Conservation (phyloP, 2,329 filamentous ascomycete species). For the Fonsecaea multimorphosa region DNA sequence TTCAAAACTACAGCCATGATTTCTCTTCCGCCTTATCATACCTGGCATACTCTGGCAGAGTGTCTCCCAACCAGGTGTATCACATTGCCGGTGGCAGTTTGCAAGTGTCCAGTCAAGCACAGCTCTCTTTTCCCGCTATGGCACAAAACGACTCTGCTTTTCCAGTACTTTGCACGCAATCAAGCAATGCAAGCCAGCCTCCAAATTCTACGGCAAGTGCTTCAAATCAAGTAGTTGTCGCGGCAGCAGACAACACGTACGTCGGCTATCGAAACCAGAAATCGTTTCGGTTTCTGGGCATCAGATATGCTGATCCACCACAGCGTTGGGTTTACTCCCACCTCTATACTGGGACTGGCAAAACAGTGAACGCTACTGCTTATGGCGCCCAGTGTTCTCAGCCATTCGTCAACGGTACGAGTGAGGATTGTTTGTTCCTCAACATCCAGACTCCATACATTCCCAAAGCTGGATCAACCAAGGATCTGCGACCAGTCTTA, state of each 20-base stretch:
- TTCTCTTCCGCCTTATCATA: conserved; percentile 56
- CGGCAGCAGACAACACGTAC: conserved; percentile 54
- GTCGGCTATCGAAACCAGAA: conserved; percentile 61
- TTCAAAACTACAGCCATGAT: conserved; percentile 54
- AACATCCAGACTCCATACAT: conserved; percentile 57
- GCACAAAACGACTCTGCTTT: conserved; percentile 44
- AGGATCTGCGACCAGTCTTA: conserved; percentile 54
- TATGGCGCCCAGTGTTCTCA: conserved; percentile 56
- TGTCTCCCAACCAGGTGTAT: conserved; percentile 48
- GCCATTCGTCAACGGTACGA: conserved; percentile 42
- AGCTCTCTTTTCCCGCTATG: conserved; percentile 45
- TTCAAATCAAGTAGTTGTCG: conserved; percentile 50
- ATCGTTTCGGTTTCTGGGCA: conserved; percentile 57
- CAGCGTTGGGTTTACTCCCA: conserved; percentile 56
- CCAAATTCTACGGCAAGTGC: conserved; percentile 44
- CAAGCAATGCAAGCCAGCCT: conserved; percentile 45
- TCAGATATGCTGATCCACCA: conserved; percentile 53
- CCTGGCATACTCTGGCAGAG: conserved; percentile 50
- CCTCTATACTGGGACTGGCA: conserved; percentile 52
- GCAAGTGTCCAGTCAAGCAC: conserved; percentile 42
- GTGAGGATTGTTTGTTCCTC: conserved; percentile 57
- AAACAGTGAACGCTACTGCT: conserved; percentile 54
- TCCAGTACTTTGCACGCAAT: conserved; percentile 61
- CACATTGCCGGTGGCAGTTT: conserved; percentile 53
- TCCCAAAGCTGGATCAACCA: conserved; percentile 49